These are phyloP conservation scores for Malus sylvestris DNA, from an alignment of 306 rosid species.

Conservation along the genomic window DNA sequence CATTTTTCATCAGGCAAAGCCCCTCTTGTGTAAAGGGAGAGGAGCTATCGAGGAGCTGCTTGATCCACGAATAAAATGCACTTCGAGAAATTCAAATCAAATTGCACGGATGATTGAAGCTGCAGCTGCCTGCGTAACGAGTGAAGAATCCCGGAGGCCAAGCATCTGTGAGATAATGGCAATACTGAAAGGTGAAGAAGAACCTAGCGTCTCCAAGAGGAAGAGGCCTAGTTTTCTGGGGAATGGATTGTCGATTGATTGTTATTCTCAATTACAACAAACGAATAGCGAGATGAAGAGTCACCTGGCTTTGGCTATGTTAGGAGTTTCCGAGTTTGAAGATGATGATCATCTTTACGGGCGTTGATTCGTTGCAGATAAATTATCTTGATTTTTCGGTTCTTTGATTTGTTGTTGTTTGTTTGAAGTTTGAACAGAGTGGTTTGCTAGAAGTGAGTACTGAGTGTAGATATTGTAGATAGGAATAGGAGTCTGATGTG, in stretches of 20 bases:
- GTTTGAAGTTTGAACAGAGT: constrained; percentile 26
- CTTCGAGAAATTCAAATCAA: constrained; percentile 50
- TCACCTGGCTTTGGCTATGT: constrained; percentile 90
- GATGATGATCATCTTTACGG: constrained; percentile 64
- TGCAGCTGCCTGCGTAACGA: constrained; percentile 71
- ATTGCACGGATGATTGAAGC: constrained; percentile 77
- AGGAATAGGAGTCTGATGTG: constrained; percentile 41
- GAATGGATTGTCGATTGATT: constrained; percentile 64
- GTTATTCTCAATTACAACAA: constrained; percentile 62
- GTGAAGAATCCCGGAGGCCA: constrained; percentile 86
- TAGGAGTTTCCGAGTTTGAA: constrained; percentile 85
- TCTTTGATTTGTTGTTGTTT: constrained; percentile 8
- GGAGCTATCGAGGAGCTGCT: constrained; percentile 82
- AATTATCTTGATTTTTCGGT: neutral
- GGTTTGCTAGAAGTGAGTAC: constrained; percentile 19
- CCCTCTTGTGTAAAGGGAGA: constrained; percentile 71
- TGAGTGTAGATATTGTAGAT: constrained; percentile 44
- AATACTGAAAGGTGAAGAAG: constrained; percentile 74
- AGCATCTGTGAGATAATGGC: constrained; percentile 66
- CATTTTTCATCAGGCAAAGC: constrained; percentile 64
- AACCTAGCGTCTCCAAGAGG: constrained; percentile 38
- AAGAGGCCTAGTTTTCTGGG: constrained; percentile 73
- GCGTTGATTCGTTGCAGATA: constrained; percentile 28
- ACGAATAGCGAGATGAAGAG: constrained; percentile 69
- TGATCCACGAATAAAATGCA: constrained; percentile 67